These are phyloP conservation scores for Lunasporangiospora selenospora DNA, from an alignment of 192 early-diverging fungal genomes.

Conservation along the genomic window DNA sequence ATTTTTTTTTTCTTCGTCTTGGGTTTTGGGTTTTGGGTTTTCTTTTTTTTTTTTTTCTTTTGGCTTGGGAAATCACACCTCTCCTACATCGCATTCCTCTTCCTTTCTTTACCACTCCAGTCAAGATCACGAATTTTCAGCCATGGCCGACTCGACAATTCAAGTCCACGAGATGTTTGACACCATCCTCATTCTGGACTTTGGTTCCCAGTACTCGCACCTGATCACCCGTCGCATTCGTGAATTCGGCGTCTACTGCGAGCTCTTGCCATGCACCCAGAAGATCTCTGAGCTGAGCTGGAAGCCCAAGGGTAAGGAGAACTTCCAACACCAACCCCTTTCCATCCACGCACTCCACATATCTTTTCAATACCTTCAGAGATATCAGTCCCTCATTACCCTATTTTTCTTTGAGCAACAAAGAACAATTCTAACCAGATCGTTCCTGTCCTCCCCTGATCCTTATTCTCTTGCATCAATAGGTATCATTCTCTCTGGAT, in stretches of 20 bases:
- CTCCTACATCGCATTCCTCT: neutral
- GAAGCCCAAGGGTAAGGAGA: conserved; percentile 84
- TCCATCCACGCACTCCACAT: too few species aligned
- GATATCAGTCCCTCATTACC: too few species aligned
- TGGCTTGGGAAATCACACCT: conserved; percentile 8
- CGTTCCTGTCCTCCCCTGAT: neutral
- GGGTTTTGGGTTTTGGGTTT: conserved; percentile 23
- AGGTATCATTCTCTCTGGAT: conserved; percentile 95
- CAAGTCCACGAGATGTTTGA: conserved; percentile 88
- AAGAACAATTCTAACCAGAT: neutral
- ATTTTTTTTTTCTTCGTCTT: neutral
- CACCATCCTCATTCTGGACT: conserved; percentile 98
- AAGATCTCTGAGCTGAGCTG: conserved; percentile 93
- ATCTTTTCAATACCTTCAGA: too few species aligned
- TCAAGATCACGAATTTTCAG: neutral
- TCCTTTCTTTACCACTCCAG: neutral
- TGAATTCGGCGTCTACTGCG: conserved; percentile 98
- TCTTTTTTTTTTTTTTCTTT: conserved; percentile 26
- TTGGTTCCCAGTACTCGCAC: conserved; percentile 99
- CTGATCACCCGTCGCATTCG: conserved; percentile 95
- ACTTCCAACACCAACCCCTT: too few species aligned
- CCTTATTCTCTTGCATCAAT: neutral
- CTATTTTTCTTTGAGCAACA: neutral
- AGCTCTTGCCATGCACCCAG: conserved; percentile 96
- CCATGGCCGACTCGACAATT: conserved; percentile 36